Evolutionary conservation across 495 filamentous ascomycete species (phyloP).

Genomic region (Tetracladium marchalianum): DNA sequence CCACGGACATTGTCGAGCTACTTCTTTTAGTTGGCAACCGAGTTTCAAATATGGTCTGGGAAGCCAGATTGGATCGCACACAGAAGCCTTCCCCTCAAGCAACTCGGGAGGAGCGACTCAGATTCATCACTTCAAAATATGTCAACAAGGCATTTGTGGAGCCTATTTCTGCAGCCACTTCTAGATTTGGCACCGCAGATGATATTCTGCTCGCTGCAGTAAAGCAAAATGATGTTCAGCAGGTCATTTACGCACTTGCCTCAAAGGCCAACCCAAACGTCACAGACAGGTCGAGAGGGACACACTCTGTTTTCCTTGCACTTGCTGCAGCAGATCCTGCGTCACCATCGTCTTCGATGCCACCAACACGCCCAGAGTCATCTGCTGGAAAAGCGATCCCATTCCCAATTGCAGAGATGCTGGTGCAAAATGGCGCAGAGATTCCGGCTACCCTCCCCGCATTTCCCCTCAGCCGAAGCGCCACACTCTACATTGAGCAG

Average conservation of each 20-base stretch:
- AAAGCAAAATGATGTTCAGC: slow-evolving; percentile 88
- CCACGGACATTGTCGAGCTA: slow-evolving; percentile 91
- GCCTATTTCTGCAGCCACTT: slow-evolving; percentile 62
- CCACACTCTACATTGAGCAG: slow-evolving; percentile 74
- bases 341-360: slow-evolving; percentile 39
- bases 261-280: slow-evolving; percentile 82
- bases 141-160: slow-evolving; percentile 74
- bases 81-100: slow-evolving; percentile 65
- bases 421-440: slow-evolving; percentile 90
- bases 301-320: slow-evolving; percentile 81
- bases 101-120: slow-evolving; percentile 78
- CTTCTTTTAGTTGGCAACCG: slow-evolving; percentile 87
- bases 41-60: slow-evolving; percentile 94
- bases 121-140: slow-evolving; percentile 94
- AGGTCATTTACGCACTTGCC: slow-evolving; percentile 84
- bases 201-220: slow-evolving; percentile 88
- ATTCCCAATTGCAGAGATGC: slow-evolving; percentile 85
- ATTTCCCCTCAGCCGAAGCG: slow-evolving; percentile 66
- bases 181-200: slow-evolving; percentile 69
- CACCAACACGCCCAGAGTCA: slow-evolving; percentile 19
- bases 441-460: slow-evolving; percentile 64
- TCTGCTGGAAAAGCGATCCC: slow-evolving; percentile 30
- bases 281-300: slow-evolving; percentile 75
- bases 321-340: slow-evolving; percentile 92
- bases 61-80: slow-evolving; percentile 66